Base-by-base conservation (phyloP, 108 stramenopile species). In the Conticribra weissflogii region DNA sequence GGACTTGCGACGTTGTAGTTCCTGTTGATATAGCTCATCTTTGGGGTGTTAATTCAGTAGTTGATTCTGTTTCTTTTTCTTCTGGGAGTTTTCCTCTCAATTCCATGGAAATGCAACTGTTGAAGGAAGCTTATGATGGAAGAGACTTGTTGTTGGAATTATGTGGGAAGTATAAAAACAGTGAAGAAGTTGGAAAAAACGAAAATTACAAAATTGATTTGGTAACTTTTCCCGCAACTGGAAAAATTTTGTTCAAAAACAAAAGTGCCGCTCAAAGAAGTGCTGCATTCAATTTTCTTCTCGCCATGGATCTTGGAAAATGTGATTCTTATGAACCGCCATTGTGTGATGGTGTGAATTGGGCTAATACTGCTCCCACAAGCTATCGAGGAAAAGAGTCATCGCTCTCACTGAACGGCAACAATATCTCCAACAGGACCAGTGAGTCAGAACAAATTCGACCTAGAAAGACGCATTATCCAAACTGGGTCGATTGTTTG, bases 261-360 rank as follows among this genome's bases (percentile, higher is more conserved):
- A 74, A 74, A 41, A 59, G 36, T 14, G 64, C 32, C 12, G 63
- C 73, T 3, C 63, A 59, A 58, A 74, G 64, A 34, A 74, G 59
- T 23, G 73, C 65, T 21, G 41, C 64, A n/a, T 30, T 74, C 18
- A 74, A 66, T 30, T 53, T 74, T 28, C 56, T 74, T 14, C 7
- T 66, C 31, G 50, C 54, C 21, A 27, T 68, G 34, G 45, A 68
- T 52, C 32, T 53, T 15, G 33, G 33, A 29, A 46, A 17, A 46
- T 16, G 1, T 1, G 14, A 33, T 22, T 16, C 27, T 21, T 7
- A 57, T 32, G 55, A 29, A 0, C 3, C 47, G 2, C 16, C 30
- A 50, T 3, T 49, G 9, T 17, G 17, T 51, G 50, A 3, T n/a
- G 50, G 17, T n/a, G 50, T 45, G 14, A 16, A 45, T 45, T 9